Conservation (phyloP, 2,329 filamentous ascomycete species). For the Annulohypoxylon truncatum region DNA sequence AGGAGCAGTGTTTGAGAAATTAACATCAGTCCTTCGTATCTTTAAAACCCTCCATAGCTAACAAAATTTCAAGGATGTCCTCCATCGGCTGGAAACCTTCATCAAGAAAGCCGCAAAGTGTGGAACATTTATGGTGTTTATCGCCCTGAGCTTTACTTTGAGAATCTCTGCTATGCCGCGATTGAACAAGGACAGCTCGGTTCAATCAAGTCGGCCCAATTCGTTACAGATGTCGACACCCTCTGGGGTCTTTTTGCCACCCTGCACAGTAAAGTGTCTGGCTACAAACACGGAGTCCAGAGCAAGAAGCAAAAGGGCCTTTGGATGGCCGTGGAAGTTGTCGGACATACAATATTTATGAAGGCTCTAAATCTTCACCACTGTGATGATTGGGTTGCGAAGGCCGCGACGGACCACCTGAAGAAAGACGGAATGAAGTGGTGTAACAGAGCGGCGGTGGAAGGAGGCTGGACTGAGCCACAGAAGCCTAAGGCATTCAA, state of each 20-base stretch:
- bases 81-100: background rate
- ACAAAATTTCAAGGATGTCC: background rate
- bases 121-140: background rate
- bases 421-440: background rate
- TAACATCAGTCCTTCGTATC: background rate
- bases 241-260: background rate
- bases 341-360: background rate
- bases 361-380: background rate
- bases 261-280: background rate
- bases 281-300: background rate
- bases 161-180: background rate
- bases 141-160: background rate
- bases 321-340: background rate
- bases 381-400: background rate
- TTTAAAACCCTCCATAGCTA: background rate
- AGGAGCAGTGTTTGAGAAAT: background rate
- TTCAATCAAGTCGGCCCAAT: background rate
- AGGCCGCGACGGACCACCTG: background rate
- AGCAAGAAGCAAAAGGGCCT: background rate
- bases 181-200: background rate
- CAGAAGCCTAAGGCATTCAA: background rate
- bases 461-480: background rate
- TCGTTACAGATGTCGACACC: background rate
- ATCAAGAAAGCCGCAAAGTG: background rate
- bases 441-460: background rate